Evolutionary conservation across 2,329 filamentous ascomycete genomes (phyloP).

Genomic region (Microdochium paspali): DNA sequence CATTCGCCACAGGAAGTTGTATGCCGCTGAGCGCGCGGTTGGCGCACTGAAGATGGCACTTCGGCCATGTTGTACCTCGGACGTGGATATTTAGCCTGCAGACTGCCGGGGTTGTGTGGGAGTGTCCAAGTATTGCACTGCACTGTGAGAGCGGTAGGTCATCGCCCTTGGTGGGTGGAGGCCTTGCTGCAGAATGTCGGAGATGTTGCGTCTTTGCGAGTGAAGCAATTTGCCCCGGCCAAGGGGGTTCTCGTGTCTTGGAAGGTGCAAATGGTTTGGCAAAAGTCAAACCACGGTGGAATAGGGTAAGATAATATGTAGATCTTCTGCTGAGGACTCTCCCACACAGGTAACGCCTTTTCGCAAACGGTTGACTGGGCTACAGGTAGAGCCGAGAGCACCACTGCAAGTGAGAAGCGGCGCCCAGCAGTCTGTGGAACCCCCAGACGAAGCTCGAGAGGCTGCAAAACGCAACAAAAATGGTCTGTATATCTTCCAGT

Average conservation of each 20-base stretch:
- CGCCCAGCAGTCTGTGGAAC: too few species aligned
- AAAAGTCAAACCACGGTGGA: not conserved
- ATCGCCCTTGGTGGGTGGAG: not conserved
- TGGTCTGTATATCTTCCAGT: too few species aligned
- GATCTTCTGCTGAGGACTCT: not conserved
- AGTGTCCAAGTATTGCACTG: not conserved
- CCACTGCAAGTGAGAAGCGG: not conserved
- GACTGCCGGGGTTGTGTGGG: not conserved
- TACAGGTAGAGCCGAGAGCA: not conserved
- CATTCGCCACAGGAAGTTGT: conserved; percentile 41
- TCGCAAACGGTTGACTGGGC: not conserved
- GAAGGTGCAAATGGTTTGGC: not conserved
- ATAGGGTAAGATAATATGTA: not conserved
- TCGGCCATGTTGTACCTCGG: not conserved
- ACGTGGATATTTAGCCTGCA: not conserved
- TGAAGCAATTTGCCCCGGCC: not conserved
- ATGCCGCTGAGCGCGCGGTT: conserved; percentile 20
- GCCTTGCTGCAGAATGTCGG: not conserved
- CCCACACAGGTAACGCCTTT: too few species aligned
- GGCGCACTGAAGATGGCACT: conserved; percentile 6
- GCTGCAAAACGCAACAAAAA: too few species aligned
- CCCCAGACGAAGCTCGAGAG: too few species aligned
- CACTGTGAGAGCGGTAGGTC: not conserved
- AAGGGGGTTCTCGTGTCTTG: not conserved
- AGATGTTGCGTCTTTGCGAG: not conserved